phyloP scores from a whole-genome alignment of 116 monocot genomes.

The Posidonia oceanica region DNA sequence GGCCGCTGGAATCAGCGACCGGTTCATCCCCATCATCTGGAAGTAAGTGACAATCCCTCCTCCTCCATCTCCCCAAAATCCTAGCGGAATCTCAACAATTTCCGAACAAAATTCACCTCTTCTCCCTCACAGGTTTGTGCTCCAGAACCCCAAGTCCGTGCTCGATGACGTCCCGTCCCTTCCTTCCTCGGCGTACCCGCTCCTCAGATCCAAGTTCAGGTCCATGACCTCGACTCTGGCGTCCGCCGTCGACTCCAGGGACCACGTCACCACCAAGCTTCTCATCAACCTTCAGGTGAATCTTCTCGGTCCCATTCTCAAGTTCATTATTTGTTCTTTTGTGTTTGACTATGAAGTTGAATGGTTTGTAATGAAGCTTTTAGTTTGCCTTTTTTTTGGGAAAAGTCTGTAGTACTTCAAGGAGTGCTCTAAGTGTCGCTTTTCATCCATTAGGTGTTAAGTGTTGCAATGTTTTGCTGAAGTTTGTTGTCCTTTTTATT shows the following conservation, averaged over 20 bases:
- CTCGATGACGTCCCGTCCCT: conserved; percentile 74
- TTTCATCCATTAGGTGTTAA: no score
- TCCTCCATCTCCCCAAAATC: background rate
- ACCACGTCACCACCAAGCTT: conserved; percentile 86
- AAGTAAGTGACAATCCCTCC: conserved; percentile 22
- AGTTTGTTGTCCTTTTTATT: no score
- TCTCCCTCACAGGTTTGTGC: conserved; percentile 42
- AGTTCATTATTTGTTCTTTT: no score
- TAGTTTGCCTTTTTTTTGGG: no score
- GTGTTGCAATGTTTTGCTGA: no score
- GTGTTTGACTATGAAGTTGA: no score
- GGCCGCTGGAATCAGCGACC: conserved; percentile 41
- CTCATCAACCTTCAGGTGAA: conserved; percentile 76
- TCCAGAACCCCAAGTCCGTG: conserved; percentile 67
- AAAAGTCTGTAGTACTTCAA: no score
- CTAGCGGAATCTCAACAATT: background rate
- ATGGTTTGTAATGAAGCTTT: no score
- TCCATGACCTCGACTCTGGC: conserved; percentile 55
- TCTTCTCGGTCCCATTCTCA: background rate
- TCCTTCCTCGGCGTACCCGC: conserved; percentile 60
- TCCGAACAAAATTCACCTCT: background rate
- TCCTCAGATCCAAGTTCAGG: conserved; percentile 71
- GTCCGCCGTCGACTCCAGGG: conserved; percentile 55
- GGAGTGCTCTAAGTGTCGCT: no score
- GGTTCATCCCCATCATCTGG: conserved; percentile 85